Percentiles rank a stretch among this genome's conserved stretches.
Evolutionary conservation across 2,329 filamentous ascomycete genomes (phyloP).

Genomic region (Cytospora paraplurivora): DNA sequence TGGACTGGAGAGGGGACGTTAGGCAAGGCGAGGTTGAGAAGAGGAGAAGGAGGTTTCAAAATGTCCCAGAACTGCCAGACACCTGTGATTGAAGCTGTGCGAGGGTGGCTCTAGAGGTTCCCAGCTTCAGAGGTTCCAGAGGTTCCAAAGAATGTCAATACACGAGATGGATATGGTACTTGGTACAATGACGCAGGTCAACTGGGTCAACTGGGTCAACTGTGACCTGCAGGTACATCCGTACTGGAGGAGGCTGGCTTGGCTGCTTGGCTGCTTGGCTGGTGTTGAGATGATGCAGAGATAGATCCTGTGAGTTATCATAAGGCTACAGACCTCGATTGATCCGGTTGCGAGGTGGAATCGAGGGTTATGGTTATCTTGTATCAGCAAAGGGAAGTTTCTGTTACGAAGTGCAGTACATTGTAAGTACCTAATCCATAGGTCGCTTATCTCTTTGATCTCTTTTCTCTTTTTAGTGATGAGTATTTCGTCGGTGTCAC

Average conservation of each 20-base stretch:
- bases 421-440: neutral
- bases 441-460: neutral
- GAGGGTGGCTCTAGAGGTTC: neutral
- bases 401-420: neutral
- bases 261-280: neutral
- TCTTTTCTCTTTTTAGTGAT: neutral
- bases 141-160: neutral
- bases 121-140: neutral
- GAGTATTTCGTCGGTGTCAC: constrained; percentile 3
- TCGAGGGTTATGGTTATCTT: neutral
- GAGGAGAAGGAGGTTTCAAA: no score
- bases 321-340: neutral
- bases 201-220: neutral
- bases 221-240: no score
- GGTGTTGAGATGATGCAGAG: neutral
- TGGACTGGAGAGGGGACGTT: no score
- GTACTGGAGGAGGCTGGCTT: no score
- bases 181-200: neutral
- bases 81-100: neutral
- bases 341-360: neutral
- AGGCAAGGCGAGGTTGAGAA: no score
- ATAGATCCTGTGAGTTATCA: neutral
- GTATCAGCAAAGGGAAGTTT: neutral
- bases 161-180: neutral
- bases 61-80: no score